Percentiles rank a stretch among this genome's conserved stretches.
These are phyloP conservation scores for Pythium grandisporangium DNA, from an alignment of 352 stramenopile genomes.

Conservation along the genomic window DNA sequence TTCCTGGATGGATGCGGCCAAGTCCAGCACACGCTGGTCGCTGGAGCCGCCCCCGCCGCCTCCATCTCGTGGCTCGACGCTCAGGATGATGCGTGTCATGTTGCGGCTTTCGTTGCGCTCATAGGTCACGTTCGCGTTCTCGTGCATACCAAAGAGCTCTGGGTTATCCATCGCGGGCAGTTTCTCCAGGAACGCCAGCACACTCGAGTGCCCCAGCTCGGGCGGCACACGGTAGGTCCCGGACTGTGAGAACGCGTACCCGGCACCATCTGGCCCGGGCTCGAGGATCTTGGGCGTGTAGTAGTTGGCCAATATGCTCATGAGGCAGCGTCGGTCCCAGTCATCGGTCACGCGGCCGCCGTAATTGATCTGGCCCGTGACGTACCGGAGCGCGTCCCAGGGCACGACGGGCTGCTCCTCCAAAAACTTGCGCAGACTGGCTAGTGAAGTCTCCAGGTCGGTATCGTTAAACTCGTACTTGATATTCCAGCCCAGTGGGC, in stretches of 20 bases:
- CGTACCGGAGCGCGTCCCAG: slow-evolving; percentile 91
- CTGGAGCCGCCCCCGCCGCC: slow-evolving; percentile 60
- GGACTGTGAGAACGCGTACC: slow-evolving; percentile 88
- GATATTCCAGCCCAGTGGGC: slow-evolving; percentile 93
- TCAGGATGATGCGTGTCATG: slow-evolving; percentile 86
- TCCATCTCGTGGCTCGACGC: slow-evolving; percentile 81
- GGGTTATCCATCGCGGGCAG: slow-evolving; percentile 87
- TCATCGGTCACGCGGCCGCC: slow-evolving; percentile 94
- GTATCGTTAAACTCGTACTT: slow-evolving; percentile 95
- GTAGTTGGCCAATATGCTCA: slow-evolving; percentile 90
- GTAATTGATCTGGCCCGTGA: slow-evolving; percentile 95
- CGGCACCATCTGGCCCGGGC: too few relatives aligned
- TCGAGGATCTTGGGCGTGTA: slow-evolving; percentile 81
- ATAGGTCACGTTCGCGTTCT: slow-evolving; percentile 94
- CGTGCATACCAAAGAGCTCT: slow-evolving; percentile 95
- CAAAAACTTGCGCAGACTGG: slow-evolving; percentile 86
- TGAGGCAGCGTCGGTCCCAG: slow-evolving; percentile 91
- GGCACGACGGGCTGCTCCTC: slow-evolving; percentile 86
- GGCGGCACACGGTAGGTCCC: slow-evolving; percentile 83
- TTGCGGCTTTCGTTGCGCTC: slow-evolving; percentile 86
- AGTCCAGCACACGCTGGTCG: slow-evolving; percentile 79
- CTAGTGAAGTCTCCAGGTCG: slow-evolving; percentile 91
- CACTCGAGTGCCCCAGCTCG: slow-evolving; percentile 24
- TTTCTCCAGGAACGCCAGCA: slow-evolving; percentile 76
- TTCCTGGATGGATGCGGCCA: slow-evolving; percentile 62